Base-by-base conservation (phyloP, 148 eudicot species). In the Silene latifolia region DNA sequence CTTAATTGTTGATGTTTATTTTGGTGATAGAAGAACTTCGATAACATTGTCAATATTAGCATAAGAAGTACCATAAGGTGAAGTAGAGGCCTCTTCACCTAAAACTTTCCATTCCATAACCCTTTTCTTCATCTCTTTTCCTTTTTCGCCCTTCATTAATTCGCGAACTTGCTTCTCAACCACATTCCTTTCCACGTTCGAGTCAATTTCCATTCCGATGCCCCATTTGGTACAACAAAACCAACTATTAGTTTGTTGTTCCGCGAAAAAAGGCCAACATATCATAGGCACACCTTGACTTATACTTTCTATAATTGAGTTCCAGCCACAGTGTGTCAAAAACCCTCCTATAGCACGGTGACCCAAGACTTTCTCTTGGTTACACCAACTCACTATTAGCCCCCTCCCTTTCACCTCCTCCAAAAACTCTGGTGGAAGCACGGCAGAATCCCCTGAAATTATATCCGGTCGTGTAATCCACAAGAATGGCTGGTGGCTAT, bases 191-290 rank as follows among this genome's bases (percentile, higher is more conserved):
- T 63, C 73, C 46, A 83, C 85, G 67, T 79, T 72, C 7, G 64
- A 20, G 47, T 79, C 82, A 4, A 83, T 83, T 56, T 79, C 82
- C 75, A 83, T 76, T 48, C 80, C 85, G 0, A 76, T 69, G 8
- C 80, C 82, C 85, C 82, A 83, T 8, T 62, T 72, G 0, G 1
- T 67, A 60, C 85, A 73, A 57, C 75, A 62, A 69, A 27, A 83
- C 85, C 85, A 79, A 58, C 82, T 68, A 47, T 83, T 83, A 1
- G 82, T 79, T n/a, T 79, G 82, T 48, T 79, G 85, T 27, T 83
- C 85, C 0, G 82, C 78, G 53, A 83, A 83, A 48, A 79, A 83
- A 21, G 85, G 82, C 85, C 85, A 83, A 27, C 82, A 83, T 0
- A 83, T 29, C 64, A 79, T 63, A 17, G 85, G 82, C 72, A 82